Evolutionary conservation across 805 yeast genomes (phyloP).

Genomic region (Cyberlindnera galapagoensis): DNA sequence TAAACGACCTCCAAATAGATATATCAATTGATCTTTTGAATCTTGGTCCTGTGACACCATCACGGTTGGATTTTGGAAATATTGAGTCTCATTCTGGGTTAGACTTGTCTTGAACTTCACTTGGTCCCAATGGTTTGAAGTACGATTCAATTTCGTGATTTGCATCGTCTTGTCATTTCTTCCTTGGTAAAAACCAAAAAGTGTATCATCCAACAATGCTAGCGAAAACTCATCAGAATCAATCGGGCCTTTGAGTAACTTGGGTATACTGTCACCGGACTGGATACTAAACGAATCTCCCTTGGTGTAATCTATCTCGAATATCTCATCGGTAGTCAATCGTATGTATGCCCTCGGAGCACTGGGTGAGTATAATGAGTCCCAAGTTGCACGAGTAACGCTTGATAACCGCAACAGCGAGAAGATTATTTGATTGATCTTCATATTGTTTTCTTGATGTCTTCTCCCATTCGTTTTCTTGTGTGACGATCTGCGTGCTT

Average conservation of each 20-base stretch:
- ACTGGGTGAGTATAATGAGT: constrained; percentile 15
- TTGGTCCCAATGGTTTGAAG: constrained; percentile 10
- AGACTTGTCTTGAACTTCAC: constrained; percentile 15
- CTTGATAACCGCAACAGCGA: too few relatives aligned
- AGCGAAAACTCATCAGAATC: constrained; percentile 18
- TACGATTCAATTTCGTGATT: constrained; percentile 9
- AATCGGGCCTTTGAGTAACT: too few relatives aligned
- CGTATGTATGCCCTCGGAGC: constrained; percentile 15
- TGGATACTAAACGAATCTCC: too few relatives aligned
- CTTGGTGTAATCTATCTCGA: constrained; percentile 9
- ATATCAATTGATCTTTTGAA: constrained; percentile 31
- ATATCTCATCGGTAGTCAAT: constrained; percentile 17
- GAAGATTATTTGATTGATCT: too few relatives aligned
- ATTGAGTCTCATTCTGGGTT: constrained; percentile 4
- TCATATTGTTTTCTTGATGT: too few relatives aligned
- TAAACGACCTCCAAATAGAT: constrained; percentile 47
- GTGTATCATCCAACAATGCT: constrained; percentile 17
- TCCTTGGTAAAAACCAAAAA: constrained; percentile 18
- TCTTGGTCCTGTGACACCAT: constrained; percentile 31
- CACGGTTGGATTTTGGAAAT: constrained; percentile 30
- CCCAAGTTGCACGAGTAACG: constrained; percentile 13
- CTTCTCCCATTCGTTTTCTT: too few relatives aligned
- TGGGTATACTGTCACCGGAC: too few relatives aligned
- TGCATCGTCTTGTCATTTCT: not conserved
- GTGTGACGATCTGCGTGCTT: too few relatives aligned